Percentiles rank a stretch among this genome's conserved stretches.
Conservation (phyloP, 1,284 basidiomycete genomes). For the Neonothopanus nambi region DNA sequence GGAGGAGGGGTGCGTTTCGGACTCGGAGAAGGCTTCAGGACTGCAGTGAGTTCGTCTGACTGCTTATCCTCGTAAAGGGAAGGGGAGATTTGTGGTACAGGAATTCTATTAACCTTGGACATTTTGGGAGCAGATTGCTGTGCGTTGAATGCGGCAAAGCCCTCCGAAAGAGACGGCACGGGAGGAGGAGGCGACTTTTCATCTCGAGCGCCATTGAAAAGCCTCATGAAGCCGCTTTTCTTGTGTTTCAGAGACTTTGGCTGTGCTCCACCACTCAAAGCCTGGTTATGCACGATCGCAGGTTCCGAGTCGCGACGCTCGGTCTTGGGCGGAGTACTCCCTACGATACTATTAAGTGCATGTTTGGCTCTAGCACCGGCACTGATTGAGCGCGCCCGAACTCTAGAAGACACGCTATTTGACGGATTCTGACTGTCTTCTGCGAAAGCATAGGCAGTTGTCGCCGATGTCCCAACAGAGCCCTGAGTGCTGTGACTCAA, state of each 20-base stretch:
- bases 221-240: conserved; percentile 79
- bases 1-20: conserved; percentile 42
- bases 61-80: conserved; percentile 17
- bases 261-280: conserved; percentile 19
- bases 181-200: conserved; percentile 50
- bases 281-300: conserved; percentile 17
- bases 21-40: conserved; percentile 18
- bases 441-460: conserved; percentile 31
- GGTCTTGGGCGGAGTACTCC: conserved; percentile 30
- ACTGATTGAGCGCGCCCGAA: conserved; percentile 61
- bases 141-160: conserved; percentile 33
- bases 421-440: conserved; percentile 30
- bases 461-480: conserved; percentile 23
- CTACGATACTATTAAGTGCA: conserved; percentile 42
- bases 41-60: conserved; percentile 5
- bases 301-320: conserved; percentile 44
- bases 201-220: conserved; percentile 64
- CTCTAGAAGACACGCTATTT: conserved; percentile 30
- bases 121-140: conserved; percentile 26
- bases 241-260: conserved; percentile 62
- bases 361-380: conserved; percentile 53
- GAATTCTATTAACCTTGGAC: conserved; percentile 39
- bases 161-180: conserved; percentile 49
- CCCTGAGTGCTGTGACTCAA: conserved; percentile 25
- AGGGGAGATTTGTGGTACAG: conserved; percentile 42